These are phyloP conservation scores for Pseudogymnoascus sp. DNA, from an alignment of 2,329 filamentous ascomycete genomes.

Conservation along the genomic window DNA sequence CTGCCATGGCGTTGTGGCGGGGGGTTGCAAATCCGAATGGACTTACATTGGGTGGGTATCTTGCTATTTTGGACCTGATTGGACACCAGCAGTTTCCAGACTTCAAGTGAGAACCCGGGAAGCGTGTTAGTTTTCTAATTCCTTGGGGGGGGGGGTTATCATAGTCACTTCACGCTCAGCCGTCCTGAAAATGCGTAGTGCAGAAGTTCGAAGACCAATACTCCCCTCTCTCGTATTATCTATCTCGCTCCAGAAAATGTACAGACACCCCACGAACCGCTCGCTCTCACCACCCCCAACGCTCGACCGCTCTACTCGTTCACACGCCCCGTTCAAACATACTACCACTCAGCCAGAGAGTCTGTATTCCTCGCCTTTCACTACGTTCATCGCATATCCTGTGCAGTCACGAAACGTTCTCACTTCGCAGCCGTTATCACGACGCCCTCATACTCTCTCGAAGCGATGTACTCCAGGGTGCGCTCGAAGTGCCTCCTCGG, in stretches of 20 bases:
- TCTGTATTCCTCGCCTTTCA: not conserved
- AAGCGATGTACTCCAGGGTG: slow-evolving; percentile 86
- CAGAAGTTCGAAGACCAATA: not conserved
- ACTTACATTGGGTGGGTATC: too few species aligned
- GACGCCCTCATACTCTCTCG: slow-evolving; percentile 87
- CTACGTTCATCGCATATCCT: not conserved
- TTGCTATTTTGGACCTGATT: too few species aligned
- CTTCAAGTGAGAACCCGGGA: too few species aligned
- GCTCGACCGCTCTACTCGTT: not conserved
- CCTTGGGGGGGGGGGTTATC: too few species aligned
- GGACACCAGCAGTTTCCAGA: too few species aligned
- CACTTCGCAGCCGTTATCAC: slow-evolving; percentile 38
- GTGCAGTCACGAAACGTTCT: slow-evolving; percentile 29
- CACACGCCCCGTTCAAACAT: not conserved
- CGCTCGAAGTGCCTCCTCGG: slow-evolving; percentile 91
- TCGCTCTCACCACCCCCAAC: not conserved
- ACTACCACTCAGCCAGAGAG: not conserved
- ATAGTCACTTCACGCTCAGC: not conserved
- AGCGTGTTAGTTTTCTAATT: too few species aligned
- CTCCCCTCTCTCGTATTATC: not conserved
- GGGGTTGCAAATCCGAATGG: too few species aligned
- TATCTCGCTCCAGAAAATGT: slow-evolving; percentile 5
- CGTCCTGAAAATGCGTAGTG: not conserved
- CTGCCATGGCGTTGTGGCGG: too few species aligned
- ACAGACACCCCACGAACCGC: not conserved